Conservation (phyloP, 2,329 filamentous ascomycete genomes). For the Beauveria bassiana region DNA sequence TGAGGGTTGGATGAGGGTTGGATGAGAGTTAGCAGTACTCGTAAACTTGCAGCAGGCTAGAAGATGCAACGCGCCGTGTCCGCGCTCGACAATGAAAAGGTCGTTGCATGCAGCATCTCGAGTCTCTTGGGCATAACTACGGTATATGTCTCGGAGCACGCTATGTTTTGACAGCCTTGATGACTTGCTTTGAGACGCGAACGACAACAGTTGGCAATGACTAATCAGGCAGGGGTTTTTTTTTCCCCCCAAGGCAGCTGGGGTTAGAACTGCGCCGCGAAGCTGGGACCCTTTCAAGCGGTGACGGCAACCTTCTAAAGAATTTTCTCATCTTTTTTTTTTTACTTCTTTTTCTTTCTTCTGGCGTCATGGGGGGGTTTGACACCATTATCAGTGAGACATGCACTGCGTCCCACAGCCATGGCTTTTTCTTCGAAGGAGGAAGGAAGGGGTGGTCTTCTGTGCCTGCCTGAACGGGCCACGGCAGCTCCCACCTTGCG, state of each 20-base stretch:
- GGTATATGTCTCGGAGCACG: neutral
- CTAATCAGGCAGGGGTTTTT: neutral
- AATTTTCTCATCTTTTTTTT: neutral
- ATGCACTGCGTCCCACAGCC: neutral
- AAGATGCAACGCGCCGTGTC: slow-evolving; percentile 1
- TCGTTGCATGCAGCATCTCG: neutral
- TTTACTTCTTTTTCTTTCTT: too few species aligned
- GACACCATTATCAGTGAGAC: neutral
- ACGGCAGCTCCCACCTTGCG: neutral
- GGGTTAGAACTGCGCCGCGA: too few species aligned
- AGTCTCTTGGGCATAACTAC: neutral
- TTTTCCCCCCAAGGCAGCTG: neutral
- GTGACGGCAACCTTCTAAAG: neutral
- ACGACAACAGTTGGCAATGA: neutral
- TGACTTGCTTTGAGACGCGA: neutral
- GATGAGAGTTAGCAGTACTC: neutral
- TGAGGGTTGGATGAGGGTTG: slow-evolving; percentile 2
- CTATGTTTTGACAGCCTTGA: neutral
- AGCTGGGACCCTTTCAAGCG: neutral
- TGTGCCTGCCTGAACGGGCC: neutral
- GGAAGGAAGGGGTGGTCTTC: neutral
- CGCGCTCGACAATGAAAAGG: neutral
- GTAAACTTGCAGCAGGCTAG: neutral
- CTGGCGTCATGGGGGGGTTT: neutral
- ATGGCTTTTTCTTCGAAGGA: neutral